Evolutionary conservation across 225 moss, liverwort and hornwort species (phyloP).

Genomic region (Physcomitrium patens): DNA sequence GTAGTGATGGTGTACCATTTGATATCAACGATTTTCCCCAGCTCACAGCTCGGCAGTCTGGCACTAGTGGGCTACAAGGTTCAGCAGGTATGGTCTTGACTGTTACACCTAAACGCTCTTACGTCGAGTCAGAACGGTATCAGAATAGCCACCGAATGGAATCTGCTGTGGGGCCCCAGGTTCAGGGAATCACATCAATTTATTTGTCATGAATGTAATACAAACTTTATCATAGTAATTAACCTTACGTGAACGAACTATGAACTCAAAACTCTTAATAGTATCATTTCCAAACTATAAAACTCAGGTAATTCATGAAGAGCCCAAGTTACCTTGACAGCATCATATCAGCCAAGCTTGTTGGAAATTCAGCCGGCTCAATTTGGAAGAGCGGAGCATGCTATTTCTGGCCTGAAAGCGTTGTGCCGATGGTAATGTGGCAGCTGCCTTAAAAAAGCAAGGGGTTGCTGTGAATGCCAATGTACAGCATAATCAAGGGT

Average conservation of each 20-base stretch:
- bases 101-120: conserved; percentile 11
- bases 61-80: conserved; percentile 66
- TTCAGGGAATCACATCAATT: conserved; percentile 17
- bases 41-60: conserved; percentile 60
- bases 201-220: conserved; percentile 9
- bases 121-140: conserved; percentile 16
- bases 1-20: conserved; percentile 73
- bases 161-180: conserved; percentile 44
- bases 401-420: conserved; percentile 36
- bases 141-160: conserved; percentile 8
- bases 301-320: conserved; percentile 33
- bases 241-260: not conserved
- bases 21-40: conserved; percentile 90
- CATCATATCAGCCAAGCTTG: conserved; percentile 28
- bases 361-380: conserved; percentile 13
- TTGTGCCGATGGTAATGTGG: conserved; percentile 45
- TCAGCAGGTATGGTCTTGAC: conserved; percentile 56
- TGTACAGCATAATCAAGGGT: conserved; percentile 88
- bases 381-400: conserved; percentile 34
- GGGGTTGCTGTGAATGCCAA: conserved; percentile 81
- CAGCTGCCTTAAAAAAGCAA: conserved; percentile 91
- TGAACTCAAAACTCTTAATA: conserved; percentile 28
- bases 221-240: conserved; percentile 3
- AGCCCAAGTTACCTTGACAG: conserved; percentile 30
- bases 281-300: conserved; percentile 20